A percentile compares a stretch with the other conserved stretches of the same genome.
Conservation (phyloP, 208 protist species). For the Leptomonas seymouri region DNA sequence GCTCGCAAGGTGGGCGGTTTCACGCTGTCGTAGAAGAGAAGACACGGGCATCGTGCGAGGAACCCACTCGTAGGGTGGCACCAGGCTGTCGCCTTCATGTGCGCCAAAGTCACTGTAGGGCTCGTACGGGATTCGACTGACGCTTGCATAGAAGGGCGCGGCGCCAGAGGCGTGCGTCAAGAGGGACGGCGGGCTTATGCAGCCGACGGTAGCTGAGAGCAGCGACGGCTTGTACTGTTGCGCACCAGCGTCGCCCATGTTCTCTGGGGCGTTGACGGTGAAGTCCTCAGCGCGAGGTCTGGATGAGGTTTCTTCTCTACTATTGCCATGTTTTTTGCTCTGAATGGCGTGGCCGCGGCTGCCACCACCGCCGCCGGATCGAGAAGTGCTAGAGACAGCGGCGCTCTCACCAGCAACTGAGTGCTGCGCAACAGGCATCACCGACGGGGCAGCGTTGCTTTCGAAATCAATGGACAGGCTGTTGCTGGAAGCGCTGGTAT, state of each 20-base stretch:
- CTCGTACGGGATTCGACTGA: slow-evolving; percentile 16
- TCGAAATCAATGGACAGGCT: slow-evolving; percentile 15
- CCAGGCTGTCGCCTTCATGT: slow-evolving; percentile 1
- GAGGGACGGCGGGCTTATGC: not conserved
- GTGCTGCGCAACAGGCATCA: not conserved
- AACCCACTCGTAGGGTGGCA: slow-evolving; percentile 34
- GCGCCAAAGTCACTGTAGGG: slow-evolving; percentile 14
- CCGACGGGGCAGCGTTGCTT: not conserved
- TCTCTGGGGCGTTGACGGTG: not conserved
- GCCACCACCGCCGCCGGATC: not conserved
- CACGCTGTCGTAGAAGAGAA: not conserved
- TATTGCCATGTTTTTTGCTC: no score
- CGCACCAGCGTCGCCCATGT: not conserved
- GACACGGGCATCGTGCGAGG: slow-evolving; percentile 23
- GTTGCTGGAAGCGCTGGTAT: not conserved
- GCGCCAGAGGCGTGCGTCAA: not conserved
- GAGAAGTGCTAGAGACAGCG: slow-evolving; percentile 2
- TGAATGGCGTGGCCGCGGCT: not conserved
- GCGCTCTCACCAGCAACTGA: not conserved
- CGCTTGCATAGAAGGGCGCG: not conserved
- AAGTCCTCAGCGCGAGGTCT: not conserved
- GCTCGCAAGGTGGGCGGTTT: not conserved
- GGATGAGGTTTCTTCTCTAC: no score
- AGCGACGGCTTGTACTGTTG: not conserved
- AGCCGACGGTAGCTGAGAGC: not conserved